Conservation (phyloP, 164 flowering plant genomes). For the Annona squamosa region DNA sequence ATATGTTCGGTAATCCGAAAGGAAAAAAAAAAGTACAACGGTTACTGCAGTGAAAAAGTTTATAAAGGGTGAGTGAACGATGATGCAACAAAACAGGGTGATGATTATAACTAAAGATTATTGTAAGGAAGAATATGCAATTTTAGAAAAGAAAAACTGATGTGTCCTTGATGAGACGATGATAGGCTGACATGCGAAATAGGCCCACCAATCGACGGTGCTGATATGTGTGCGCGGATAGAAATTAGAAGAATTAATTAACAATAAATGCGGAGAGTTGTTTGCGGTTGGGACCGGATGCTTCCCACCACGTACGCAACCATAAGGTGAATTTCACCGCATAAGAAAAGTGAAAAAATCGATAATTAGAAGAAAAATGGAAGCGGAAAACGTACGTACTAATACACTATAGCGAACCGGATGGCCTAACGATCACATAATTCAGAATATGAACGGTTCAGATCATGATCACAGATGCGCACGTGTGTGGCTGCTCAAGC, state of each 20-base stretch:
- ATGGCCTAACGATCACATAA: not conserved
- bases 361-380: not conserved
- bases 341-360: no score
- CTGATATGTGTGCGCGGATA: not conserved
- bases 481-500: not conserved
- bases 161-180: no score
- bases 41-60: no score
- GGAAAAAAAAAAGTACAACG: no score
- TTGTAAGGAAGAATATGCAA: no score
- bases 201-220: not conserved
- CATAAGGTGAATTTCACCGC: no score
- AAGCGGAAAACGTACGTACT: not conserved
- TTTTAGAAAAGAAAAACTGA: no score
- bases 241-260: not conserved
- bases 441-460: not conserved
- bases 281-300: not conserved
- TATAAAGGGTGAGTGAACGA: no score
- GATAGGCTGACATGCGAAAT: not conserved
- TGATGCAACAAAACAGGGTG: no score
- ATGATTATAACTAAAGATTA: no score
- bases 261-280: not conserved
- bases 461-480: not conserved
- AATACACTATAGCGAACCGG: not conserved
- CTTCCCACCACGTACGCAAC: not conserved
- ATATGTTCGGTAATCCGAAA: no score